Evolutionary conservation across 768 basidiomycete species (phyloP).

Genomic region (Tulasnella sp.): DNA sequence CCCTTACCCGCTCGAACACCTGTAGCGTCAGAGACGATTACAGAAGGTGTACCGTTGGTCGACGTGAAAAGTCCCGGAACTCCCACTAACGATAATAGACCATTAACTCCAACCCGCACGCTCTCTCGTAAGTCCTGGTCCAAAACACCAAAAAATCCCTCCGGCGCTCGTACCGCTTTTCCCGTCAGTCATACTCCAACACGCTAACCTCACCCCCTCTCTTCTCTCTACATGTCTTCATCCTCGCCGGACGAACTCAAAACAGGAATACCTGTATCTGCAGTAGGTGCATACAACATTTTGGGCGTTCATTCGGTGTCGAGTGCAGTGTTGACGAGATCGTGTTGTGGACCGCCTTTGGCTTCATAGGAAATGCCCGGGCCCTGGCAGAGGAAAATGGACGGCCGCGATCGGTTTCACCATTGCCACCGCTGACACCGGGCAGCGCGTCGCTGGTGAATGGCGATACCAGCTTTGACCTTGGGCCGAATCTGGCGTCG

Average conservation of each 20-base stretch:
- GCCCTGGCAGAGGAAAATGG: constrained; percentile 70
- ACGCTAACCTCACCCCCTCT: constrained; percentile 13
- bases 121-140: constrained; percentile 65
- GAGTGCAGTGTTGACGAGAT: not conserved
- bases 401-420: constrained; percentile 2
- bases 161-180: constrained; percentile 11
- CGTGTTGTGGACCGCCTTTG: not conserved
- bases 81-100: constrained; percentile 47
- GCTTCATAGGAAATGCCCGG: constrained; percentile 69
- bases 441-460: constrained; percentile 32
- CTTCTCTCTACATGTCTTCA: not conserved
- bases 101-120: constrained; percentile 69
- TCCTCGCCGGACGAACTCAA: not conserved
- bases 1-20: constrained; percentile 17
- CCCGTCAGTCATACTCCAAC: constrained; percentile 16
- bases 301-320: not conserved
- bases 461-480: constrained; percentile 32
- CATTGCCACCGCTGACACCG: constrained; percentile 40
- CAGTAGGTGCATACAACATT: constrained; percentile 59
- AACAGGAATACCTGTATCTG: constrained; percentile 68
- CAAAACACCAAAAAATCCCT: not conserved
- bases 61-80: constrained; percentile 36
- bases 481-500: constrained; percentile 40
- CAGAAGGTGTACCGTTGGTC: constrained; percentile 70
- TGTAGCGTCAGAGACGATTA: constrained; percentile 40